Evolutionary conservation across 768 basidiomycete genomes (phyloP), one percentile per base, ranked within the genome.

Genomic region (Sporobolomyces pararoseus): DNA sequence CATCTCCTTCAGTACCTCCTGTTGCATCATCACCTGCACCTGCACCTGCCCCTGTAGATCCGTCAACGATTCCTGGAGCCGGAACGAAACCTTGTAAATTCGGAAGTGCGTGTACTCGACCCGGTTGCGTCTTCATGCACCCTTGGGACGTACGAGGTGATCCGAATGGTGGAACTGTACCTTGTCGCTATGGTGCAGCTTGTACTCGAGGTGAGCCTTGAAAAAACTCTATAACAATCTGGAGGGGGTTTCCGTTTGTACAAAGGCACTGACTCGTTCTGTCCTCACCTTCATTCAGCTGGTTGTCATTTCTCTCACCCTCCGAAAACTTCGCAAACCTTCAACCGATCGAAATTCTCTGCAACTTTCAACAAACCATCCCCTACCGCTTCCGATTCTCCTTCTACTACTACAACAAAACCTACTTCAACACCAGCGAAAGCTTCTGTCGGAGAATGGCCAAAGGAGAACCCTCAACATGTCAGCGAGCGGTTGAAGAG

Each of bases 221-320:
- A n/a, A n/a, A n/a, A n/a, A 31, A 39, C 31, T 31, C 25, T 21
- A 16, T n/a, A 12, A 13, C 46, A 23, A 7, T 51, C 25, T 12
- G 31, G n/a, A 5, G 23, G 3, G 4, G 12, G 13, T n/a, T 34
- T 13, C 53, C 23, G 46, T 14, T 6, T 47, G 46, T 14, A 7
- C 9, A 9, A 17, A 21, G 27, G 31, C 10, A 27, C 27, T 53
- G 27, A 34, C 19, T 55, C 31, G n/a, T 12, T 12, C 31, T 29
- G 62, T 46, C 0, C 39, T 19, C 17, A 6, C 12, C 7, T 13
- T 47, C 7, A 3, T 29, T 1, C 66, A 82, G 86, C 87, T 39
- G 84, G 86, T 71, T 98, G 95, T 79, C 80, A 86, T n/a, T 99
- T 88, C 83, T 86, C 89, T 71, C 95, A 99, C 78, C 95, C 95